Evolutionary conservation across 768 basidiomycete genomes (phyloP).

Genomic region (Pleurotus platypus): DNA sequence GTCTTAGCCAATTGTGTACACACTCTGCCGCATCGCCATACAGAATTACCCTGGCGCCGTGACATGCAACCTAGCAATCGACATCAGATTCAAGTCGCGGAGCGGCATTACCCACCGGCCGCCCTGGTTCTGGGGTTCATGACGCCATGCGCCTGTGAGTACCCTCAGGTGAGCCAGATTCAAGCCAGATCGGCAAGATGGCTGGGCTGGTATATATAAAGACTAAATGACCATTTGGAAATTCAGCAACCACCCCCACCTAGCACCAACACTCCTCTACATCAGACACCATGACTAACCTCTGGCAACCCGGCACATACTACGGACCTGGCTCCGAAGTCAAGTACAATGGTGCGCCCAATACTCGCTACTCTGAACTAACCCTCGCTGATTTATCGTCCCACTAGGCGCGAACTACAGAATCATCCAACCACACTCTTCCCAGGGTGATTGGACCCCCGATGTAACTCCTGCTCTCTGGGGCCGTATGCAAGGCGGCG

Average conservation of each 20-base stretch:
- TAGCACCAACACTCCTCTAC: background rate
- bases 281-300: slow-evolving; percentile 31
- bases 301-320: slow-evolving; percentile 62
- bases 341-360: slow-evolving; percentile 44
- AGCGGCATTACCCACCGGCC: slow-evolving; percentile 5
- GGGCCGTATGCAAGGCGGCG: slow-evolving; percentile 44
- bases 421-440: slow-evolving; percentile 68
- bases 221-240: background rate
- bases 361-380: slow-evolving; percentile 1
- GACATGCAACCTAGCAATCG: background rate
- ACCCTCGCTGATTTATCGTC: background rate
- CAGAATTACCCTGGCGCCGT: background rate
- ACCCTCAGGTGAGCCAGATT: background rate
- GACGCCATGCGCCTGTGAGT: background rate
- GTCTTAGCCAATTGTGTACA: background rate
- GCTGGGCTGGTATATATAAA: slow-evolving; percentile 2
- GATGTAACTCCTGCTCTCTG: slow-evolving; percentile 60
- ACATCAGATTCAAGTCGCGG: slow-evolving; percentile 1
- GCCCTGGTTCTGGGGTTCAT: slow-evolving; percentile 5
- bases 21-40: slow-evolving; percentile 2
- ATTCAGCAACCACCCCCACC: background rate
- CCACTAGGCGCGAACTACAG: slow-evolving; percentile 53
- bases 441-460: slow-evolving; percentile 75
- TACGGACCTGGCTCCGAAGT: slow-evolving; percentile 57
- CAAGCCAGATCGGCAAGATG: background rate